phyloP scores from a whole-genome alignment of 2,329 filamentous ascomycete species.

The Colletotrichum falcatum region DNA sequence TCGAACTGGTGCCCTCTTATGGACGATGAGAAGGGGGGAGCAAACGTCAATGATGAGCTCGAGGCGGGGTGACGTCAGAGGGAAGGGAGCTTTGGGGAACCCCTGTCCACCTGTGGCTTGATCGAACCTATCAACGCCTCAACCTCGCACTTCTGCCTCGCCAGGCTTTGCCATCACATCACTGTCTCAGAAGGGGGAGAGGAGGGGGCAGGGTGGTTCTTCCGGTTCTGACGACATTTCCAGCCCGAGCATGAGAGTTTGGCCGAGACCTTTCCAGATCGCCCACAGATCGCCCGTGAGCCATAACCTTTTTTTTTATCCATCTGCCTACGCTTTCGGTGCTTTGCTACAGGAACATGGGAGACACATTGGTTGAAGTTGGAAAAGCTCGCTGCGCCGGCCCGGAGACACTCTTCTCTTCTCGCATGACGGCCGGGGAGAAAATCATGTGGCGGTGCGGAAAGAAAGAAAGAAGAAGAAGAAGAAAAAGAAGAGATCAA shows the following conservation, averaged over 20 bases:
- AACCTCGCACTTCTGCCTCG: neutral
- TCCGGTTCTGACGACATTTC: slow-evolving; percentile 19
- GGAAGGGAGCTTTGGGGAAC: neutral
- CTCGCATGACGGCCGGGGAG: neutral
- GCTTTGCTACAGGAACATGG: neutral
- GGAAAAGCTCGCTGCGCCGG: neutral
- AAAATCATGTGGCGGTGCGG: neutral
- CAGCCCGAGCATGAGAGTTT: slow-evolving; percentile 4
- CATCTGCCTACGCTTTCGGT: neutral
- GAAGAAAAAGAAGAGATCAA: neutral
- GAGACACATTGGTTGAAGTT: too few species aligned
- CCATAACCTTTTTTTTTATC: neutral
- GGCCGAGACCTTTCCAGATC: neutral
- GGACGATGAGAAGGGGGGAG: neutral
- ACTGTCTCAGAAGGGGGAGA: slow-evolving; percentile 10
- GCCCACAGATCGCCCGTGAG: neutral
- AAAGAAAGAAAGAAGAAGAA: too few species aligned
- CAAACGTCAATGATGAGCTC: neutral
- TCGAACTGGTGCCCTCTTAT: slow-evolving; percentile 20
- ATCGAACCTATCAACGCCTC: slow-evolving; percentile 36
- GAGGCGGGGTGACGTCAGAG: slow-evolving; percentile 25
- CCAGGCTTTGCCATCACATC: slow-evolving; percentile 33
- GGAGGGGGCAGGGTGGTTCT: neutral
- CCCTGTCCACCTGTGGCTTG: slow-evolving; percentile 24
- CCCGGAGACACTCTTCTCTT: neutral